phyloP scores from a whole-genome alignment of 1,284 basidiomycete species.

The Coniophora puteana region DNA sequence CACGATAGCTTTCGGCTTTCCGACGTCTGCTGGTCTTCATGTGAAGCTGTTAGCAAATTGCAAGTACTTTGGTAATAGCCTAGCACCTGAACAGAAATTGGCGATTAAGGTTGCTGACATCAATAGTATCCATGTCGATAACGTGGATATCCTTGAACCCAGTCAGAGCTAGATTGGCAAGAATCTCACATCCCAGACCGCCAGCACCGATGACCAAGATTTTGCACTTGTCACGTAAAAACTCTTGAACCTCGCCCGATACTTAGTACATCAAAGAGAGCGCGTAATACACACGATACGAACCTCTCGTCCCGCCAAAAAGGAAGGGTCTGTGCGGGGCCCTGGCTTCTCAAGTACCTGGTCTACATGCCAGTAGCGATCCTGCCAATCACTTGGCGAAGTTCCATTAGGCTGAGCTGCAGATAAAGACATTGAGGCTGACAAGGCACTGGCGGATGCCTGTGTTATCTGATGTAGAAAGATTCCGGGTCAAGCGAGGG shows the following conservation, averaged over 20 bases:
- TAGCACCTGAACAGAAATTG: constrained; percentile 95
- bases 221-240: constrained; percentile 83
- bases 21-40: constrained; percentile 83
- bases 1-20: constrained; percentile 89
- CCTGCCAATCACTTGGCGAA: constrained; percentile 59
- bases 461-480: too few species aligned
- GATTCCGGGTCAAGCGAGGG: too few species aligned
- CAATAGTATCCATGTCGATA: constrained; percentile 99
- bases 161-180: constrained; percentile 88
- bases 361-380: constrained; percentile 75
- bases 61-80: background rate
- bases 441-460: too few species aligned
- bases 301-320: constrained; percentile 72
- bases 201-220: constrained; percentile 97
- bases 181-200: constrained; percentile 92
- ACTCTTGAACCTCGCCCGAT: constrained; percentile 72
- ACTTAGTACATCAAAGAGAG: constrained; percentile 1
- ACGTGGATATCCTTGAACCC: constrained; percentile 99
- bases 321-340: constrained; percentile 74
- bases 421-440: constrained; percentile 31
- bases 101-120: constrained; percentile 97
- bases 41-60: background rate
- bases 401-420: constrained; percentile 23
- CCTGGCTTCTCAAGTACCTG: constrained; percentile 80
- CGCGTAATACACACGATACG: constrained; percentile 21